phyloP scores from a whole-genome alignment of 805 yeast genomes.

The Lipomyces spencermartinsiae region DNA sequence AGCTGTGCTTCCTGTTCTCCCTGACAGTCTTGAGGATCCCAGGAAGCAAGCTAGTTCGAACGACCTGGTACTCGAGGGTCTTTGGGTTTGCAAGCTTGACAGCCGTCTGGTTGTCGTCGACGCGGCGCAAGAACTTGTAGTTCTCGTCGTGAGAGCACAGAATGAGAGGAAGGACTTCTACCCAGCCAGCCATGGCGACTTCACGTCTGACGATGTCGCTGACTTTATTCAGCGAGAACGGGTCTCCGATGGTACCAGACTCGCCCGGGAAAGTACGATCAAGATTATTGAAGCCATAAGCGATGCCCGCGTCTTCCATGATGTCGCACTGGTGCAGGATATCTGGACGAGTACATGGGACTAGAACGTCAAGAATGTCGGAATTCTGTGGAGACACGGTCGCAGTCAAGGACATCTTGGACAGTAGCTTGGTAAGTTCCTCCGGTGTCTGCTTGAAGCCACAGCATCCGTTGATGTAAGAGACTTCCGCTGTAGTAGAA shows the following conservation, averaged over 20 bases:
- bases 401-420: slow-evolving; percentile 82
- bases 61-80: slow-evolving; percentile 96
- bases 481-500: slow-evolving; percentile 71
- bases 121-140: slow-evolving; percentile 78
- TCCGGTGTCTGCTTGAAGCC: slow-evolving; percentile 77
- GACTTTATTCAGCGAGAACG: slow-evolving; percentile 89
- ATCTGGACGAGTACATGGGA: slow-evolving; percentile 96
- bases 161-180: slow-evolving; percentile 94
- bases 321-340: slow-evolving; percentile 96
- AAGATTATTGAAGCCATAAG: slow-evolving; percentile 91
- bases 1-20: slow-evolving; percentile 93
- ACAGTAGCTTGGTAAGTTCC: slow-evolving; percentile 70
- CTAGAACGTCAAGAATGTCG: slow-evolving; percentile 64
- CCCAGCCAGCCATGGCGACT: slow-evolving; percentile 93
- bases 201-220: slow-evolving; percentile 90
- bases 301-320: slow-evolving; percentile 98
- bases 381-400: slow-evolving; percentile 54
- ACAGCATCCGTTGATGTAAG: slow-evolving; percentile 88
- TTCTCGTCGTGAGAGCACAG: slow-evolving; percentile 97
- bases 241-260: slow-evolving; percentile 78
- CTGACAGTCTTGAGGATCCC: slow-evolving; percentile 93
- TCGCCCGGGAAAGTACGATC: slow-evolving; percentile 79
- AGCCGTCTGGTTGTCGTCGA: slow-evolving; percentile 77
- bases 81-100: slow-evolving; percentile 96
- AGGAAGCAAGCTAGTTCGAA: slow-evolving; percentile 91